phyloP scores from a whole-genome alignment of 1,284 basidiomycete species.

The Moesziomyces aphidis region DNA sequence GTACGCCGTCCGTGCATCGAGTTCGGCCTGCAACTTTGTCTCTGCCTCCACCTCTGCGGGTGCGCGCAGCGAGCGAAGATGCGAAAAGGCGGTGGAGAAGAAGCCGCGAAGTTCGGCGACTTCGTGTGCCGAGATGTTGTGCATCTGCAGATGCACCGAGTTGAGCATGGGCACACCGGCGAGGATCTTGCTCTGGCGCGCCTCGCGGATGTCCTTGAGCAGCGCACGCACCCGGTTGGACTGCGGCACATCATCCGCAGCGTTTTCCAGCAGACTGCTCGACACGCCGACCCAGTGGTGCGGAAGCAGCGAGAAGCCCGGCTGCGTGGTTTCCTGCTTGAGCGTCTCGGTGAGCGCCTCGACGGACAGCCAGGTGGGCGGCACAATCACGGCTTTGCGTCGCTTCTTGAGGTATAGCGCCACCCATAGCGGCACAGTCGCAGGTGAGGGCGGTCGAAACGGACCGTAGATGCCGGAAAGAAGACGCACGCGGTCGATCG shows the following conservation, averaged over 20 bases:
- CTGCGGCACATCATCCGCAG: constrained; percentile 86
- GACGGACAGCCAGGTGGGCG: constrained; percentile 87
- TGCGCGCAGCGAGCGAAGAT: constrained; percentile 44
- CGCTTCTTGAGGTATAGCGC: constrained; percentile 91
- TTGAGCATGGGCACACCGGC: constrained; percentile 76
- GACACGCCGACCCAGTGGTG: constrained; percentile 65
- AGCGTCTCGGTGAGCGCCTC: constrained; percentile 78
- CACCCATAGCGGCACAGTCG: constrained; percentile 91
- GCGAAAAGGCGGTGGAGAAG: constrained; percentile 57
- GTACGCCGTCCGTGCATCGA: constrained; percentile 15
- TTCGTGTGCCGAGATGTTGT: constrained; percentile 64
- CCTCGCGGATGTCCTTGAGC: constrained; percentile 92
- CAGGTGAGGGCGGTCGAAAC: constrained; percentile 84
- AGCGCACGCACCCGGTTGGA: constrained; percentile 84
- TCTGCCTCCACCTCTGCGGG: constrained; percentile 32
- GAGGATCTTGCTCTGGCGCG: constrained; percentile 90
- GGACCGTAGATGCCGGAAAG: constrained; percentile 78
- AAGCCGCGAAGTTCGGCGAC: constrained; percentile 63
- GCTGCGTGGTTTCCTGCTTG: constrained; percentile 58
- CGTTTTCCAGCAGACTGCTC: constrained; percentile 64
- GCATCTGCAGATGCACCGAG: constrained; percentile 71
- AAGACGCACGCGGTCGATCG: constrained; percentile 62
- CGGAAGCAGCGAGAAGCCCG: constrained; percentile 65
- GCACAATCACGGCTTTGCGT: constrained; percentile 89
- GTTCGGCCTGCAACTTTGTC: constrained; percentile 15